Base-by-base conservation (phyloP, 106 monocot genomes). In the Platanthera zijinensis region DNA sequence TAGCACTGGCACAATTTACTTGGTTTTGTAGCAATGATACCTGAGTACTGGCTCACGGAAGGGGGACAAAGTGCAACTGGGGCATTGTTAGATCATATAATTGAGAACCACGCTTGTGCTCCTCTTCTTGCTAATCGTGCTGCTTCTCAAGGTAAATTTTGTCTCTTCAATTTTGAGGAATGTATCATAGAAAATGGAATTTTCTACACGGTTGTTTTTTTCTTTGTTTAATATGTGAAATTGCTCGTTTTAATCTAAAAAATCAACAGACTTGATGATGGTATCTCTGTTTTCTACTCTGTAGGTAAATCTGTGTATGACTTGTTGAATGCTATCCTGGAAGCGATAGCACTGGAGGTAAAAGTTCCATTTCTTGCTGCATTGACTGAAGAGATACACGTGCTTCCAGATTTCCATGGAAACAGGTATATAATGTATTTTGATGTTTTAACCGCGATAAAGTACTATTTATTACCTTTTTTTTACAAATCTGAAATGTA, bases 21-120 rank as follows among this genome's bases (percentile, higher is more conserved):
- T 72, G 48, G 18, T 70, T 74, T 30, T 84, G 64, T 76, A 97
- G 97, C 93, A 78, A 97, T 97, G 97, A 76, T 97, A 21, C 93
- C 97, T 80, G 89, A 84, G 52, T 94, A 86, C 63, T 97, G 97
- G 97, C 89, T 97, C 22, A 97, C 97, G 13, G 97, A 97, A 91
- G 93, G 97, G 62, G 97, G 97, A 50, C 97, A 97, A 86, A 97
- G 97, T 86, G 97, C 97, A 57, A 97, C 93, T 49, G 97, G 93
- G 75, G 91, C 91, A 57, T 73, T 97, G 51, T 67, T 97, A 47
- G 93, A 97, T 89, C 81, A 91, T 80, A 82, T 94, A 72, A 50
- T 97, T 71, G 84, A 97, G 77, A 94, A 87, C 77, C 93, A 97
- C 83, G 80, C 72, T 74, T 88, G 84, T 56, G 84, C 86, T 80